Evolutionary conservation across 106 monocot species (phyloP), one percentile per base, ranked within the genome.

Genomic region (Agapanthus africanus): DNA sequence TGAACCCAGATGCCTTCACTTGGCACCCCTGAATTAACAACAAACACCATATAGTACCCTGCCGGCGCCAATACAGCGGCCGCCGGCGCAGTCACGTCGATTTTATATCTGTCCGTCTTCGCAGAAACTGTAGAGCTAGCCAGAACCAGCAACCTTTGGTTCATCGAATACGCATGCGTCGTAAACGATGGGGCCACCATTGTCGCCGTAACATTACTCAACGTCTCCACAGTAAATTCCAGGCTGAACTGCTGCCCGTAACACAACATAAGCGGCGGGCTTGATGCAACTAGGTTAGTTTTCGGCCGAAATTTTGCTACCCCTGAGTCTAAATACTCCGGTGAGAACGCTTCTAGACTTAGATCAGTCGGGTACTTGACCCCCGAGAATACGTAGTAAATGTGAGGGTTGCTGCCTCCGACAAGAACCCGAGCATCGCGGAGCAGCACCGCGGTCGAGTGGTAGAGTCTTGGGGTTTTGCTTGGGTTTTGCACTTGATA

Each of bases 331-430:
- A 94, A 71, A 69, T 90, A 87, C 3, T 81, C 76, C 39, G 90
- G 93, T 21, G 82, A 83, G 82, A 82, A 94, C 3, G 93, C 75
- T 61, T 94, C 90, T 47, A 90, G 52, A 69, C 93, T 94, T 40
- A 90, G 80, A 1, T 94, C 90, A 25, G 93, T 94, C 39, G 90
- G 93, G 80, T 66, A 90, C 69, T 67, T 13, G 23, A 82, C 80
- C 19, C 74, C 74, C 18, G 71, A 31, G 78, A 94, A 94, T 28
- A 78, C 77, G 65, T 94, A 94, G 68, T 74, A 49, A 2, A 51
- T 47, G 66, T 93, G 93, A 27, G 93, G 93, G 66, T 93, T 93
- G 64, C 93, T 93, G 18, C 93, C 88, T 6, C 93, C 93, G 50
- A 88, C 83, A 25, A 93, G 78, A 11, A 93, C 79, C 35, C 93